Evolutionary conservation across 1,139 yeast species (phyloP), one percentile per base, ranked within the genome.

Genomic region (Diutina mesorugosa): DNA sequence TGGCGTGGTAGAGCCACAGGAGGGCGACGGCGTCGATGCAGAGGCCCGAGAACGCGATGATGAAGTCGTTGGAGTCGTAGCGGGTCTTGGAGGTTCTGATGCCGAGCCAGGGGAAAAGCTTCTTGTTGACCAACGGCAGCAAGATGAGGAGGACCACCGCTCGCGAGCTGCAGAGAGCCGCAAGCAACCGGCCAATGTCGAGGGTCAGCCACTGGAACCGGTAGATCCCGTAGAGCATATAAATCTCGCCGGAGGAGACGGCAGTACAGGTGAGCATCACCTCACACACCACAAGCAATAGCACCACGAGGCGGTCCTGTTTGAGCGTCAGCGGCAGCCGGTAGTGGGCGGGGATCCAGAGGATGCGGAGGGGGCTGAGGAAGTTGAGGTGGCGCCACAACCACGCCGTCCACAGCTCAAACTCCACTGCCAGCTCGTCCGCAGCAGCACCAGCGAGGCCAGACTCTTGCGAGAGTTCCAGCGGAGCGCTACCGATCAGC

Each of bases 151-250:
- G 65, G 2, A 68, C 66, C 5, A 70, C 55, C 1, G 77, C 78
- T 56, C 71, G 65, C 7, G 80, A 67, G 1, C 80, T 60, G 55
- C 89, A 86, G 1, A 78, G 62, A 0, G 78, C 59, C 0, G 91
- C 81, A 58, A 88, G 67, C 58, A 81, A 76, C 59, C 78, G 76
- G 6, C 93, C 90, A 41, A 85, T 69, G 55, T 79, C 78, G 3
- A 72, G 77, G 26, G 88, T 76, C 2, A 71, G 70, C 89, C 95
- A 85, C 28, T 74, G 63, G 66, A 82, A 87, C 51, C 64, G 66
- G 64, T 76, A 82, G 38, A 85, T 80, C 0, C 85, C 80, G 63
- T 81, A 87, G 41, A 88, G 69, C 1, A 85, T 67, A 18, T 79
- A 60, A 0, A 84, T 69, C 28, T 80, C 78, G 9, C 78, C 77